Evolutionary conservation across 1,139 yeast genomes (phyloP).

Genomic region (Sugiyamaella pinicola): DNA sequence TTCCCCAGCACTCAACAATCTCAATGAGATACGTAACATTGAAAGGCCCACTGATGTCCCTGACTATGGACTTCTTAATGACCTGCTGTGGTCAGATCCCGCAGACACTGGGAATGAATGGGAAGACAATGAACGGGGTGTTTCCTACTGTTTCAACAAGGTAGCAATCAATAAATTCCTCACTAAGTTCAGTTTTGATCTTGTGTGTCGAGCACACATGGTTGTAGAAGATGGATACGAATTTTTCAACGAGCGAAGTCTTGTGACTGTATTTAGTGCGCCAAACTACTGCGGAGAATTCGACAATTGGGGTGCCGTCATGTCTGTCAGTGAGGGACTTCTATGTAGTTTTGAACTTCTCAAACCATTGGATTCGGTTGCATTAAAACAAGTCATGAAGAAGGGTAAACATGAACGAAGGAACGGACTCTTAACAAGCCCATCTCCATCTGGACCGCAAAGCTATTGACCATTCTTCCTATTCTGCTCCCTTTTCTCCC

Average conservation of each 20-base stretch:
- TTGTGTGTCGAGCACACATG: slow-evolving; percentile 98
- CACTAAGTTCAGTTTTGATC: slow-evolving; percentile 84
- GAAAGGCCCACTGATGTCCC: slow-evolving; percentile 98
- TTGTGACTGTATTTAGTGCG: slow-evolving; percentile 94
- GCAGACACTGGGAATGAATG: slow-evolving; percentile 93
- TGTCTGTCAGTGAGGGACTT: slow-evolving; percentile 92
- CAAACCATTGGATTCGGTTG: slow-evolving; percentile 91
- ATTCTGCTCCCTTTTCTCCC: background rate
- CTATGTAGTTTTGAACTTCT: slow-evolving; percentile 88
- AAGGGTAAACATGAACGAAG: slow-evolving; percentile 43
- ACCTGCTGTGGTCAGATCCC: slow-evolving; percentile 94
- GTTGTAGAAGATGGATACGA: slow-evolving; percentile 99
- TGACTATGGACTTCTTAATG: slow-evolving; percentile 90
- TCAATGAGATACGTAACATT: slow-evolving; percentile 89
- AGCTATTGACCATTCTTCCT: slow-evolving; percentile 20
- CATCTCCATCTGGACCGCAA: slow-evolving; percentile 27
- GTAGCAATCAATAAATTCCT: slow-evolving; percentile 91
- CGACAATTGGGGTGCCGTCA: slow-evolving; percentile 98
- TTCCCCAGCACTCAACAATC: slow-evolving; percentile 83
- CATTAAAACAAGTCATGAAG: slow-evolving; percentile 76
- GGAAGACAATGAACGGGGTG: slow-evolving; percentile 98
- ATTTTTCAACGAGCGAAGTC: slow-evolving; percentile 88
- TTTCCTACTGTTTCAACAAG: slow-evolving; percentile 91
- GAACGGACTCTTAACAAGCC: slow-evolving; percentile 26
- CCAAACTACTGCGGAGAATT: slow-evolving; percentile 98